Conservation (phyloP, 2,329 filamentous ascomycete species). For the Paecilomyces fulvus region DNA sequence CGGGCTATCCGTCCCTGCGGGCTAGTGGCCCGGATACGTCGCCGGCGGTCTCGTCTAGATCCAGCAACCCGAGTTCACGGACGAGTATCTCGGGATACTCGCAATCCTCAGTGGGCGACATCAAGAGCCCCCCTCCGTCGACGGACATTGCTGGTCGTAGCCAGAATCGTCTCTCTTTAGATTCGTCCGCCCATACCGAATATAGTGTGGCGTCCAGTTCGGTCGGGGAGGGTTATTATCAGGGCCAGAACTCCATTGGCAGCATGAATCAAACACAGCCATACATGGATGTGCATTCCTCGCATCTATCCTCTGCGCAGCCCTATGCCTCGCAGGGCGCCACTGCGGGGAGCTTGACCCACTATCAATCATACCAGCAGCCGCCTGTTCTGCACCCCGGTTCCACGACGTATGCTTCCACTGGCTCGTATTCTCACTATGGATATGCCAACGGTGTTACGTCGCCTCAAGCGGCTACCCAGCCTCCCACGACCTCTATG, state of each 20-base stretch:
- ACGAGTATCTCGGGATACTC: constrained; percentile 50
- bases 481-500: constrained; percentile 64
- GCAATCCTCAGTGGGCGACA: constrained; percentile 34
- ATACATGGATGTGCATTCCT: constrained; percentile 76
- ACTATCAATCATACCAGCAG: constrained; percentile 64
- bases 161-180: constrained; percentile 25
- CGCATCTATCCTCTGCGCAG: constrained; percentile 70
- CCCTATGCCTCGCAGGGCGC: constrained; percentile 67
- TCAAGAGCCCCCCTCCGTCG: constrained; percentile 66
- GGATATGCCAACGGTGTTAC: constrained; percentile 68
- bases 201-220: constrained; percentile 26
- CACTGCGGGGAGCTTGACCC: constrained; percentile 62
- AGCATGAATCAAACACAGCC: constrained; percentile 74
- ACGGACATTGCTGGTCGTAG: constrained; percentile 45
- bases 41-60: constrained; percentile 39
- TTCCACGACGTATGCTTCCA: constrained; percentile 54
- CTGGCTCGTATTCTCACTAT: constrained; percentile 58
- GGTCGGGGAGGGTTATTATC: constrained; percentile 35
- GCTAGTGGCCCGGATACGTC: constrained; percentile 61
- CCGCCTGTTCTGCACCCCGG: constrained; percentile 67
- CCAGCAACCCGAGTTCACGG: constrained; percentile 45
- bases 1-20: constrained; percentile 66
- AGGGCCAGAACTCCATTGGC: constrained; percentile 27
- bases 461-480: constrained; percentile 63
- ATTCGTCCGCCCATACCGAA: constrained; percentile 25